Conservation (phyloP, 345 rosid species). For the Bretschneidera sinensis region DNA sequence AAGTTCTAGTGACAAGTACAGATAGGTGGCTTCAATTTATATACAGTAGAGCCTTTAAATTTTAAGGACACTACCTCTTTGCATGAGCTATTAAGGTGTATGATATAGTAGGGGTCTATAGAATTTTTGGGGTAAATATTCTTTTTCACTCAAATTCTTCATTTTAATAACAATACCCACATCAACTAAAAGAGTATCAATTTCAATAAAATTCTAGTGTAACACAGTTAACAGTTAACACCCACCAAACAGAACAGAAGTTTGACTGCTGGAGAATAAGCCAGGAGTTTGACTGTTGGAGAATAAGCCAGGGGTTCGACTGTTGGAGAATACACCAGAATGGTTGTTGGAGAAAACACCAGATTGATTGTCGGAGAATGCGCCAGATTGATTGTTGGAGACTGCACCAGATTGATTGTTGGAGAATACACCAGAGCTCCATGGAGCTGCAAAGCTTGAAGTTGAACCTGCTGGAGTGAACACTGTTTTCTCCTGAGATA, state of each 20-base stretch:
- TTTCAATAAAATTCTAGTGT: not conserved
- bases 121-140: too few relatives aligned
- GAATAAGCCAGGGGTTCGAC: slow-evolving; percentile 18
- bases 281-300: slow-evolving; percentile 32
- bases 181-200: not conserved
- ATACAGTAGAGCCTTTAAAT: not conserved
- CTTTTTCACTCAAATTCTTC: not conserved
- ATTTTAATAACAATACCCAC: not conserved
- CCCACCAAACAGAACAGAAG: slow-evolving; percentile 43
- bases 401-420: slow-evolving; percentile 20
- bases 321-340: slow-evolving; percentile 13
- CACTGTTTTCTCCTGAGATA: slow-evolving; percentile 27
- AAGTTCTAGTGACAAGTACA: not conserved
- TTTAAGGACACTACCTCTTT: too few relatives aligned
- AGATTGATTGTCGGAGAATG: slow-evolving; percentile 21
- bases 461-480: slow-evolving; percentile 19
- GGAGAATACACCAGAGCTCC: slow-evolving; percentile 31
- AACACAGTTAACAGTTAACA: not conserved
- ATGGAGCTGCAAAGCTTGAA: slow-evolving; percentile 21
- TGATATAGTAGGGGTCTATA: too few relatives aligned
- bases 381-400: slow-evolving; percentile 25
- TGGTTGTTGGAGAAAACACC: slow-evolving; percentile 24
- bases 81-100: too few relatives aligned
- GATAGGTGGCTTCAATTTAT: not conserved
- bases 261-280: slow-evolving; percentile 34